Conservation (phyloP, 1,139 yeast species). For the Taphrina confusa region DNA sequence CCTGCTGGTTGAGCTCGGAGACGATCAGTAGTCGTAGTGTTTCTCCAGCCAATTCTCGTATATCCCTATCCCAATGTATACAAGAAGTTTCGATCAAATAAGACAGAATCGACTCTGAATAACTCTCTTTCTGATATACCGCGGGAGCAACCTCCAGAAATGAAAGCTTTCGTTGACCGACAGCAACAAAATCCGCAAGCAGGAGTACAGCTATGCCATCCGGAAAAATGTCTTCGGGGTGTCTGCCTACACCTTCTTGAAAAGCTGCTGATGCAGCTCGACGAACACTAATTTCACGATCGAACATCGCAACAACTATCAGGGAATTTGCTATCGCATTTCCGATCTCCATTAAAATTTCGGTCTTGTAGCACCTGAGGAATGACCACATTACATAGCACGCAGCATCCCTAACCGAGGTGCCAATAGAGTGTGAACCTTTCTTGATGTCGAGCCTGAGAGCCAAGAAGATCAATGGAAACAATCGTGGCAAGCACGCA, state of each 20-base stretch:
- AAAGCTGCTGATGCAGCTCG: constrained; percentile 84
- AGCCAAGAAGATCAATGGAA: constrained; percentile 48
- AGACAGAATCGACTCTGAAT: constrained; percentile 45
- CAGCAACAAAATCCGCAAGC: constrained; percentile 53
- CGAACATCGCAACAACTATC: constrained; percentile 61
- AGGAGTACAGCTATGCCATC: constrained; percentile 60
- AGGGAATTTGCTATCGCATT: constrained; percentile 40
- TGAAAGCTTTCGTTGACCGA: constrained; percentile 52
- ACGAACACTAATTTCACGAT: constrained; percentile 69
- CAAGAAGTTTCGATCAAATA: constrained; percentile 46
- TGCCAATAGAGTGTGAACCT: constrained; percentile 58
- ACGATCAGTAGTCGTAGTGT: neutral
- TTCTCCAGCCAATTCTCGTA: constrained; percentile 48
- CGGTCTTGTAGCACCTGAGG: constrained; percentile 50
- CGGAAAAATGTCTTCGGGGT: constrained; percentile 47
- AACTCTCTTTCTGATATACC: constrained; percentile 38
- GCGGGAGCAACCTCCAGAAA: constrained; percentile 48
- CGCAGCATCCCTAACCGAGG: constrained; percentile 77
- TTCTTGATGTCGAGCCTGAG: constrained; percentile 58
- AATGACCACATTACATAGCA: constrained; percentile 74
- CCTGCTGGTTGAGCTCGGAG: neutral
- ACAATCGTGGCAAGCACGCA: constrained; percentile 17
- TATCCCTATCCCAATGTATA: constrained; percentile 48
- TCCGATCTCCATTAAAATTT: constrained; percentile 42
- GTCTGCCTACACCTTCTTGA: constrained; percentile 82